Conservation (phyloP, 805 yeast genomes). For the Saccharomycopsis javanensis region DNA sequence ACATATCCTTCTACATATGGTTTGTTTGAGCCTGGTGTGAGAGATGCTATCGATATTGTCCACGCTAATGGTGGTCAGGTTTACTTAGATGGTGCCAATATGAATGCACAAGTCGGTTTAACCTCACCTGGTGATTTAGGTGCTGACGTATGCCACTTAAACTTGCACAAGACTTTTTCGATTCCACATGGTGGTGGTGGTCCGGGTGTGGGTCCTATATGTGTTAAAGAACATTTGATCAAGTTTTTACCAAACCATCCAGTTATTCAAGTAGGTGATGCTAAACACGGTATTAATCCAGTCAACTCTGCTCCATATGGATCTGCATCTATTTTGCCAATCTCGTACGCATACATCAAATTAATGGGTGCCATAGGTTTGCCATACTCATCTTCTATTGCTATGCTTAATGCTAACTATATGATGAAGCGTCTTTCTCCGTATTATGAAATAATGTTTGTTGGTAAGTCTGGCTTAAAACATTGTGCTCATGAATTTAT, state of each 20-base stretch:
- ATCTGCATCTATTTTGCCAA: conserved; percentile 86
- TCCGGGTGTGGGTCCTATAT: conserved; percentile 97
- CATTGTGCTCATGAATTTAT: conserved; percentile 97
- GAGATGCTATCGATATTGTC: conserved; percentile 73
- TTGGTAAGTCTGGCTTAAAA: conserved; percentile 44
- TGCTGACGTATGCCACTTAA: conserved; percentile 96
- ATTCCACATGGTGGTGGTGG: conserved; percentile 99
- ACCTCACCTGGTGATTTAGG: conserved; percentile 97
- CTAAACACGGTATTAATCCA: conserved; percentile 49
- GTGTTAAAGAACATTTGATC: conserved; percentile 73
- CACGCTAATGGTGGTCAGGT: conserved; percentile 91
- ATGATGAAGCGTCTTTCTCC: conserved; percentile 73
- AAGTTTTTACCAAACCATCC: conserved; percentile 79
- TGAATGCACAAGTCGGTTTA: conserved; percentile 98
- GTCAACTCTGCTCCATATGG: conserved; percentile 95
- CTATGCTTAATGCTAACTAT: conserved; percentile 92
- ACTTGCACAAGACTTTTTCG: conserved; percentile 94
- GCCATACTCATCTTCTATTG: conserved; percentile 79
- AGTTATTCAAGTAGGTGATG: conserved; percentile 34
- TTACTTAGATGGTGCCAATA: conserved; percentile 96
- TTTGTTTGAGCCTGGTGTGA: conserved; percentile 85
- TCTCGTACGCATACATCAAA: conserved; percentile 90
- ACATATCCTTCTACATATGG: conserved; percentile 98
- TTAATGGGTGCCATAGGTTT: conserved; percentile 82
- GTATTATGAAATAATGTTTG: conserved; percentile 68